These are phyloP conservation scores for Exophiala aquamarina DNA, from an alignment of 2,329 filamentous ascomycete species.

Conservation along the genomic window DNA sequence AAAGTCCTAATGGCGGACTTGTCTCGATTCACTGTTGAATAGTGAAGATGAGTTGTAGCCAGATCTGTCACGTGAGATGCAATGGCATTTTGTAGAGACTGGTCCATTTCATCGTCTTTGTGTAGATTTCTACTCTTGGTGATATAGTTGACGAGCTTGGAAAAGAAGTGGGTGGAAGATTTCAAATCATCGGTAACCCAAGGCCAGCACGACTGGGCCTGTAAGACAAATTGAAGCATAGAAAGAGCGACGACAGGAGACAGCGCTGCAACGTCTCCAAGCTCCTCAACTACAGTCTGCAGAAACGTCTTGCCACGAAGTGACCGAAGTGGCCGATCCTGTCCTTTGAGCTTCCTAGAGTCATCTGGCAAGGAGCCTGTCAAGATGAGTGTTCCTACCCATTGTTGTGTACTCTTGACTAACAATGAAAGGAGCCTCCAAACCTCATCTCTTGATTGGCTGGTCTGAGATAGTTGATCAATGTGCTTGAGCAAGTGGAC, in stretches of 20 bases:
- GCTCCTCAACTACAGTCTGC: constrained; percentile 67
- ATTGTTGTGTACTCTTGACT: constrained; percentile 87
- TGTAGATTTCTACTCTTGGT: constrained; percentile 57
- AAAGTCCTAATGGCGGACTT: constrained; percentile 68
- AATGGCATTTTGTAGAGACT: constrained; percentile 65
- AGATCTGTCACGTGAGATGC: constrained; percentile 84
- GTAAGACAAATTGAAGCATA: constrained; percentile 81
- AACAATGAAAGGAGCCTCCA: constrained; percentile 88
- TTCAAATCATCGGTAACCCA: constrained; percentile 84
- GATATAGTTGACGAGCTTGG: constrained; percentile 70
- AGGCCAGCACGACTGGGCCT: constrained; percentile 91
- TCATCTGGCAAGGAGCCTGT: constrained; percentile 80
- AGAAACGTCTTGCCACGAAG: constrained; percentile 66
- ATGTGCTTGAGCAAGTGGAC: constrained; percentile 74
- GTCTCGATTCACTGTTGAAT: constrained; percentile 74
- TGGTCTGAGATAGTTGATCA: constrained; percentile 55
- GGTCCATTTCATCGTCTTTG: constrained; percentile 41
- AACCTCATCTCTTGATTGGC: constrained; percentile 52
- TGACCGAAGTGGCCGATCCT: constrained; percentile 37
- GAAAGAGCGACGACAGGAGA: constrained; percentile 67
- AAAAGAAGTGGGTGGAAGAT: constrained; percentile 71
- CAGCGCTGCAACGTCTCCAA: constrained; percentile 65
- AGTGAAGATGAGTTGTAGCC: constrained; percentile 86
- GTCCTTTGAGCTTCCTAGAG: constrained; percentile 59
- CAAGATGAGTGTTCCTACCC: constrained; percentile 90